Conservation (phyloP, 441 rosid genomes). For the Populus hybrid region DNA sequence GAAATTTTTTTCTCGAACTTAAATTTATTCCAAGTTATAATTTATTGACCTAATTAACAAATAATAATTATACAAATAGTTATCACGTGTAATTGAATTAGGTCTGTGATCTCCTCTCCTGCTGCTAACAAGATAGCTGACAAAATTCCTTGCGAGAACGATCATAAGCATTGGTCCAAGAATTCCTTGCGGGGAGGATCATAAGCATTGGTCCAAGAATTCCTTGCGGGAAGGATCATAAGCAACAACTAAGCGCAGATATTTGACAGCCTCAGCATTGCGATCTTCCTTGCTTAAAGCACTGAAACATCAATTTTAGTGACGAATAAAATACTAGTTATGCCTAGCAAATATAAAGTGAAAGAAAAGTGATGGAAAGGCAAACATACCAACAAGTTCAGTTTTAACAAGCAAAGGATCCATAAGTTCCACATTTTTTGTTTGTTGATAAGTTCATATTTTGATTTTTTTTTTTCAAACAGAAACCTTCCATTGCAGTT, state of each 20-base stretch:
- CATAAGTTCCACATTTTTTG: neutral
- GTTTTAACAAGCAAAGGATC: neutral
- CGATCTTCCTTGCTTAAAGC: conserved; percentile 56
- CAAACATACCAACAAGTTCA: neutral
- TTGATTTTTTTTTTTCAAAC: neutral
- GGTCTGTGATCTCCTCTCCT: conserved; percentile 61
- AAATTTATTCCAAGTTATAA: neutral
- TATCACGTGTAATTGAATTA: neutral
- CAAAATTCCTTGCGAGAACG: conserved; percentile 14
- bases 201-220: conserved; percentile 44
- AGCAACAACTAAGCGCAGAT: conserved; percentile 61
- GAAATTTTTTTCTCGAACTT: neutral
- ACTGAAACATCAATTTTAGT: conserved; percentile 32
- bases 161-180: conserved; percentile 46
- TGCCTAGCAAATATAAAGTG: neutral
- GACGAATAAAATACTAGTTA: too few relatives aligned
- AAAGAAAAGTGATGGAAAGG: neutral
- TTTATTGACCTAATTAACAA: too few relatives aligned
- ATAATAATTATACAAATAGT: too few relatives aligned
- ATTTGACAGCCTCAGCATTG: conserved; percentile 66
- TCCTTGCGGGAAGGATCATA: conserved; percentile 50
- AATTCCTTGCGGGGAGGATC: neutral
- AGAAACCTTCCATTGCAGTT: too few relatives aligned
- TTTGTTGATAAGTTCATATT: neutral
- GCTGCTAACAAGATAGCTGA: conserved; percentile 49